Percentiles rank a stretch among this genome's conserved stretches.
phyloP scores from a whole-genome alignment of 1,284 basidiomycete genomes.

The Moniliella sp. region DNA sequence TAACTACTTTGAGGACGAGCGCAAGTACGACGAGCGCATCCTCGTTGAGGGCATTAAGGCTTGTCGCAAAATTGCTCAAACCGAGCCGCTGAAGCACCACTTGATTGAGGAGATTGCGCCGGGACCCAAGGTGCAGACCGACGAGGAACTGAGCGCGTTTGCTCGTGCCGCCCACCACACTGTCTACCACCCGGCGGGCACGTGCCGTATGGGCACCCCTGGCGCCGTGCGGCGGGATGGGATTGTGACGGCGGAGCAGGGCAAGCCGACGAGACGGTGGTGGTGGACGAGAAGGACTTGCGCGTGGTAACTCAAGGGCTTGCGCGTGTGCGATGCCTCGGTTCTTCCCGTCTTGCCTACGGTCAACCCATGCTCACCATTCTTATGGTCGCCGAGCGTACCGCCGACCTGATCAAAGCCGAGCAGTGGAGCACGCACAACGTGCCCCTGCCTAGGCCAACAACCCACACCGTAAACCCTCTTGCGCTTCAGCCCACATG shows the following conservation, averaged over 20 bases:
- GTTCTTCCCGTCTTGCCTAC: constrained; percentile 30
- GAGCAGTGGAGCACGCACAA: constrained; percentile 15
- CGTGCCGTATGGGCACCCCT: constrained; percentile 33
- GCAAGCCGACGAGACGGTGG: too few relatives aligned
- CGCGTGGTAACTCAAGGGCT: constrained; percentile 13
- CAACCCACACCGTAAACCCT: too few relatives aligned
- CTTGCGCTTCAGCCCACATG: too few relatives aligned
- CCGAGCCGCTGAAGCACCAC: constrained; percentile 36
- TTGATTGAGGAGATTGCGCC: constrained; percentile 36
- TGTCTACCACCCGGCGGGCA: constrained; percentile 34
- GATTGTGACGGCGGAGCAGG: too few relatives aligned
- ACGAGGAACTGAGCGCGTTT: constrained; percentile 27
- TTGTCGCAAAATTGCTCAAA: constrained; percentile 36
- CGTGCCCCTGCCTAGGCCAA: too few relatives aligned
- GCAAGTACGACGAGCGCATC: constrained; percentile 38
- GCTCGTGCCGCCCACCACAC: constrained; percentile 31
- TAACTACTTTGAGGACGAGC: constrained; percentile 38
- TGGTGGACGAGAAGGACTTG: constrained; percentile 26
- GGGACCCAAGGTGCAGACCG: constrained; percentile 24
- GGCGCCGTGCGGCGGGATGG: constrained; percentile 1
- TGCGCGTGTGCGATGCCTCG: constrained; percentile 29
- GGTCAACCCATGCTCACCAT: constrained; percentile 24
- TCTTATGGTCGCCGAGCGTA: constrained; percentile 28
- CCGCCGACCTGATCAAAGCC: constrained; percentile 22
- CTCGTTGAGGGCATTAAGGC: constrained; percentile 42